A percentile compares a stretch with the other conserved stretches of the same genome.
Conservation (phyloP, 106 monocot species). For the Dendrobium chrysotoxum region DNA sequence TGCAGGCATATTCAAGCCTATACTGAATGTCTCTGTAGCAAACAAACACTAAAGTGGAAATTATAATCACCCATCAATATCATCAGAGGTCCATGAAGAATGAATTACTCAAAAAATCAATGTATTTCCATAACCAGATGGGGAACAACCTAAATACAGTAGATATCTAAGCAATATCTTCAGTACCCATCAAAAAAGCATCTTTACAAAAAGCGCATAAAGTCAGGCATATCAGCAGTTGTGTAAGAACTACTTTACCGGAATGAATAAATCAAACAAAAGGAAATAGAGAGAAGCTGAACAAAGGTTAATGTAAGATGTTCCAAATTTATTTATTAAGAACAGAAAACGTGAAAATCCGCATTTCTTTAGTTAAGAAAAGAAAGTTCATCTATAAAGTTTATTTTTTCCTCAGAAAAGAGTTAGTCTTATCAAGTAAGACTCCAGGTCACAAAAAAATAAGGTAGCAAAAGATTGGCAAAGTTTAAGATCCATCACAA, state of each 20-base stretch:
- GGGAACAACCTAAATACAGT: background rate
- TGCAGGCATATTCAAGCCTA: conserved; percentile 99
- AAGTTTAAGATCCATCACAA: conserved; percentile 1
- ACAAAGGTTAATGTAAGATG: background rate
- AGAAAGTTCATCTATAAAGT: too few relatives aligned
- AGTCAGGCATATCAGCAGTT: background rate
- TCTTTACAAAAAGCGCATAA: too few relatives aligned
- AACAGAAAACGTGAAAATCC: background rate
- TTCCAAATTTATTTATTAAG: background rate
- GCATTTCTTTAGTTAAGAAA: background rate
- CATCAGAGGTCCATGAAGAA: background rate
- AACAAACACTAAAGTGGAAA: conserved; percentile 72
- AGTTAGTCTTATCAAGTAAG: too few relatives aligned
- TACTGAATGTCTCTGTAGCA: conserved; percentile 99
- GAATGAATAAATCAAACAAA: background rate
- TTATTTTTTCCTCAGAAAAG: too few relatives aligned
- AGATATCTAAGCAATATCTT: background rate
- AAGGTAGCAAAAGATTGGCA: background rate
- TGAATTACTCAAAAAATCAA: conserved; percentile 4
- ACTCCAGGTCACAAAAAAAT: background rate
- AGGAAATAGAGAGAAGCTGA: background rate
- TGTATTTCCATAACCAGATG: background rate
- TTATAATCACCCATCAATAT: conserved; percentile 16
- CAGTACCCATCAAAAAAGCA: too few relatives aligned
- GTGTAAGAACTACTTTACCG: too few relatives aligned